These are phyloP conservation scores for Elongisporangium undulatum DNA, from an alignment of 352 stramenopile species.

Conservation along the genomic window DNA sequence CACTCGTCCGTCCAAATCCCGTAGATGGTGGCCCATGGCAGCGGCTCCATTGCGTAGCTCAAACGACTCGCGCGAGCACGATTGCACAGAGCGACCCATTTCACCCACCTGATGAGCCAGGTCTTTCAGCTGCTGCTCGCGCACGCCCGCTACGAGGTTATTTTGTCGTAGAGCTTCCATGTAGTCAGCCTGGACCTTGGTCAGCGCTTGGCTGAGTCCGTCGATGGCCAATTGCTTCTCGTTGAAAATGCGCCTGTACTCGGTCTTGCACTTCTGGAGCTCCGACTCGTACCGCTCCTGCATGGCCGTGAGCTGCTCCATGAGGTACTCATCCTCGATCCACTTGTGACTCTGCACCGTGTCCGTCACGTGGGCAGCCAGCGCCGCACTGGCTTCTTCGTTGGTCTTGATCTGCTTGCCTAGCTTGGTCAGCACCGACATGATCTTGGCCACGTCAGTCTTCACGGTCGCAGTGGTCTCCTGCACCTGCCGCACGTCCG, in stretches of 20 bases:
- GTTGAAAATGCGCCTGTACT: constrained; percentile 11
- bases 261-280: constrained; percentile 20
- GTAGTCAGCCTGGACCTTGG: constrained; percentile 12
- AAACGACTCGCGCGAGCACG: no score
- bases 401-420: constrained; percentile 5
- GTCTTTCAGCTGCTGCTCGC: constrained; percentile 11
- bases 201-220: constrained; percentile 10
- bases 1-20: no score
- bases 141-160: constrained; percentile 2
- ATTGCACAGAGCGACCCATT: no score
- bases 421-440: no score
- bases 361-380: constrained; percentile 13
- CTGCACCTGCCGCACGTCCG: constrained; percentile 7
- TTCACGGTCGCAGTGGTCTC: neutral
- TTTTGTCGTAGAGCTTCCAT: constrained; percentile 2
- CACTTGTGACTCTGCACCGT: constrained; percentile 11
- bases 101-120: neutral
- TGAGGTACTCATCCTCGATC: constrained; percentile 51
- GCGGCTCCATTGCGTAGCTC: no score
- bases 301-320: constrained; percentile 40
- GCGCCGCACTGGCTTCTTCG: neutral
- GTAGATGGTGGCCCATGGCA: no score
- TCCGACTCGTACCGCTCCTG: constrained; percentile 53
- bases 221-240: constrained; percentile 21
- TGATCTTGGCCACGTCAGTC: neutral